Conservation (phyloP, 495 filamentous ascomycete species). For the Haplographium delicatum region DNA sequence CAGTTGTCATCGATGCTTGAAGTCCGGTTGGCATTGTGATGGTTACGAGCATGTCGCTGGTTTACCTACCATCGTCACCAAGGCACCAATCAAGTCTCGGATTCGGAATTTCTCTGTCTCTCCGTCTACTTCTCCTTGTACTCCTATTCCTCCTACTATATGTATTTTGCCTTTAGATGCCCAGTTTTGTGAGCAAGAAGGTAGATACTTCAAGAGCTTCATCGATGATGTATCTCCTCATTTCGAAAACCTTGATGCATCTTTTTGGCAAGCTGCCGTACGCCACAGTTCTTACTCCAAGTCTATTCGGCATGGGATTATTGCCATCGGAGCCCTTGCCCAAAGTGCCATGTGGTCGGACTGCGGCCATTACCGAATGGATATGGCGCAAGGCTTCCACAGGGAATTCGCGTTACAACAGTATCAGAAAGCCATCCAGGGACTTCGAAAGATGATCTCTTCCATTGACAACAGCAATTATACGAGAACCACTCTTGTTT, state of each 20-base stretch:
- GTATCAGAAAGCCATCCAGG: slow-evolving; percentile 17
- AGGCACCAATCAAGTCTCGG: neutral
- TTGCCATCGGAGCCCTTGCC: slow-evolving; percentile 14
- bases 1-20: slow-evolving; percentile 44
- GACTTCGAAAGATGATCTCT: slow-evolving; percentile 9
- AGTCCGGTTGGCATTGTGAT: slow-evolving; percentile 46
- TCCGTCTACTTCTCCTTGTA: slow-evolving; percentile 1
- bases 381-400: slow-evolving; percentile 5
- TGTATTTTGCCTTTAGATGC: neutral
- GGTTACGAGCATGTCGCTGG: slow-evolving; percentile 34
- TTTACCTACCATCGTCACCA: slow-evolving; percentile 11
- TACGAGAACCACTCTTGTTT: slow-evolving; percentile 5
- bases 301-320: slow-evolving; percentile 15
- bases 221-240: slow-evolving; percentile 8
- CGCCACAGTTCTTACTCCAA: neutral
- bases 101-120: neutral
- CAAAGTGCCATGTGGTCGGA: neutral
- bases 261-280: slow-evolving; percentile 12
- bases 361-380: slow-evolving; percentile 5
- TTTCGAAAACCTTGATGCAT: neutral
- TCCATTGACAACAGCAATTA: neutral
- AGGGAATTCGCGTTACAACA: slow-evolving; percentile 19
- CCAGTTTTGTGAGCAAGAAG: slow-evolving; percentile 1
- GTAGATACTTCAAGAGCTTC: slow-evolving; percentile 13
- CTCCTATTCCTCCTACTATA: neutral